Percentiles rank a stretch among this genome's conserved stretches.
phyloP scores from a whole-genome alignment of 2,329 filamentous ascomycete species.

The Penicillium sp. region DNA sequence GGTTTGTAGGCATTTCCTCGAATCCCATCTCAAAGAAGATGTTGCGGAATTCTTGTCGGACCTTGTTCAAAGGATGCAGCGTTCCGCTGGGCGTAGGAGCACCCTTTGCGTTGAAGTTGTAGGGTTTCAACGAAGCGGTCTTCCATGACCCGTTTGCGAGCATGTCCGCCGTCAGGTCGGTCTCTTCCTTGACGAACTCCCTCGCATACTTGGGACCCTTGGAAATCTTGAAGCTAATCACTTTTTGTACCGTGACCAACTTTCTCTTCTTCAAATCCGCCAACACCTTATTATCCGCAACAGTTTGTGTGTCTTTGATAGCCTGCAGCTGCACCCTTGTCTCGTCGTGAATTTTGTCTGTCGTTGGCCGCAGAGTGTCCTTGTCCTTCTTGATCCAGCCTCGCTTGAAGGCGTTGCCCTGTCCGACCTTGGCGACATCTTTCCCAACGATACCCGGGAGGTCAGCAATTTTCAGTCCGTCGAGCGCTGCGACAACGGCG shows the following conservation, averaged over 20 bases:
- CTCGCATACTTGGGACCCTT: conserved; percentile 87
- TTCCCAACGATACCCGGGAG: conserved; percentile 50
- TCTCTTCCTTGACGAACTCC: conserved; percentile 88
- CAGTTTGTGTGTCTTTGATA: conserved; percentile 66
- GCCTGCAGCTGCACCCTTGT: conserved; percentile 71
- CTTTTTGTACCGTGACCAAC: conserved; percentile 77
- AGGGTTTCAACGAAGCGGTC: conserved; percentile 80
- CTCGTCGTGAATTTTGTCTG: conserved; percentile 72
- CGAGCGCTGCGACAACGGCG: conserved; percentile 65
- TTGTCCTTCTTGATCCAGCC: conserved; percentile 65
- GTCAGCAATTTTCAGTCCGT: conserved; percentile 76
- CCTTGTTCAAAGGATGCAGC: conserved; percentile 72
- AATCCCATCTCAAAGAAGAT: conserved; percentile 99
- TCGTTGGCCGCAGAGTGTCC: conserved; percentile 52
- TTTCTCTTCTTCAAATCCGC: conserved; percentile 89
- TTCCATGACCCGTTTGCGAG: conserved; percentile 84
- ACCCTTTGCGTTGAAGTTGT: conserved; percentile 71
- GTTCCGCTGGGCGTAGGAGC: conserved; percentile 47
- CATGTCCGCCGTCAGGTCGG: conserved; percentile 93
- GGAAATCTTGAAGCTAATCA: conserved; percentile 74
- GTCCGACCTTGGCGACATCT: conserved; percentile 62
- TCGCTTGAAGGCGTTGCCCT: conserved; percentile 85
- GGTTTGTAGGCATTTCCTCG: conserved; percentile 93
- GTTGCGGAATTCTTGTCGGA: conserved; percentile 89
- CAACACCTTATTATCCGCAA: conserved; percentile 70